Evolutionary conservation across 1,139 yeast genomes (phyloP).

Genomic region (Spencermartinsiella ligniputridi): DNA sequence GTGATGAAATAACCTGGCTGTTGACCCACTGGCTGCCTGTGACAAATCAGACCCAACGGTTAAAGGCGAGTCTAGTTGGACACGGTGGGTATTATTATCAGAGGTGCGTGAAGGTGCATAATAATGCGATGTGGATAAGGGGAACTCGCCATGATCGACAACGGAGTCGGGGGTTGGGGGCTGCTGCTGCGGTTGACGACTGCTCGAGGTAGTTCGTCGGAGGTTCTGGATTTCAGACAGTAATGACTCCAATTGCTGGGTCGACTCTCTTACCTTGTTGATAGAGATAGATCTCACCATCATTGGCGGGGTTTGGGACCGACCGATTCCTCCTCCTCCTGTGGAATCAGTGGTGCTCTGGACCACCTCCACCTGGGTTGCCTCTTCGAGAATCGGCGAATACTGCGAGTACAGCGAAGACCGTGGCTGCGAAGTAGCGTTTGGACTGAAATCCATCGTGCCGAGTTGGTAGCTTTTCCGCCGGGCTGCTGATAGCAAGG

Average conservation of each 20-base stretch:
- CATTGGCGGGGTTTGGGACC: not conserved
- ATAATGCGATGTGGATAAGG: not conserved
- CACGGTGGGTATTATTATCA: not conserved
- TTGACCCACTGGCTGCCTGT: not conserved
- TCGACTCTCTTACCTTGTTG: constrained; percentile 23
- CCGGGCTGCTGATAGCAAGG: constrained; percentile 6
- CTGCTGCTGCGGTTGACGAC: not conserved
- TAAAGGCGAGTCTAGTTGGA: not conserved
- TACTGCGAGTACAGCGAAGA: constrained; percentile 22
- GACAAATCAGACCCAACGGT: not conserved
- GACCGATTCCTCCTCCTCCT: constrained; percentile 1
- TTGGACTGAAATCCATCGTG: not conserved
- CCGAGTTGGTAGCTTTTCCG: constrained; percentile 2
- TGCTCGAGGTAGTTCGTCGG: constrained; percentile 19
- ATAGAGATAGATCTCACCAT: constrained; percentile 11
- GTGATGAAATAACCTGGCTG: not conserved
- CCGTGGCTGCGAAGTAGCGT: constrained; percentile 9
- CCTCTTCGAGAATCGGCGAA: constrained; percentile 28
- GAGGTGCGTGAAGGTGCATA: not conserved
- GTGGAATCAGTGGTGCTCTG: constrained; percentile 7
- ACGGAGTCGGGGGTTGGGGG: not conserved
- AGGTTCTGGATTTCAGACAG: constrained; percentile 22
- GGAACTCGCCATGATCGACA: constrained; percentile 1
- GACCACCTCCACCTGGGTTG: constrained; percentile 18
- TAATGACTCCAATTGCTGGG: constrained; percentile 22